Conservation (phyloP, 345 rosid species). For the Syzygium aromaticum region DNA sequence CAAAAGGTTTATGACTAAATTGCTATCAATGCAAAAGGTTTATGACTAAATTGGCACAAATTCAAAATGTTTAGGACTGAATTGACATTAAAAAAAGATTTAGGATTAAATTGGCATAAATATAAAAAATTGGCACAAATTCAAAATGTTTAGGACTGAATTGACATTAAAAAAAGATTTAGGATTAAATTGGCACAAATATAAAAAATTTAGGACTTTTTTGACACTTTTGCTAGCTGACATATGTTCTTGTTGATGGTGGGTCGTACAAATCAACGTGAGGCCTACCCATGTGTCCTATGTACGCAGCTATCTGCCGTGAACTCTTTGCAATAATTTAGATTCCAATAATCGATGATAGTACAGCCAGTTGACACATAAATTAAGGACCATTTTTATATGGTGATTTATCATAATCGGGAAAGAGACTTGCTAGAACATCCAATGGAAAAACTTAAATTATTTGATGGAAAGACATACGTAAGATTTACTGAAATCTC, state of each 20-base stretch:
- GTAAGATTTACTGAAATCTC: too few species aligned
- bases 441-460: rapidly evolving
- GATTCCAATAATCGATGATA: neutral
- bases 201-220: too few species aligned
- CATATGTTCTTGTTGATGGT: neutral
- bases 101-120: too few species aligned
- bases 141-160: too few species aligned
- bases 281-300: neutral
- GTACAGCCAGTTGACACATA: neutral
- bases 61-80: too few species aligned
- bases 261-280: neutral
- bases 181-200: too few species aligned
- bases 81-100: too few species aligned
- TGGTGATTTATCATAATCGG: neutral
- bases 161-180: too few species aligned
- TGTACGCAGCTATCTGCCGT: neutral
- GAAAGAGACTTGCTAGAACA: neutral
- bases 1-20: too few species aligned
- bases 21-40: too few species aligned
- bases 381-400: neutral
- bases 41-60: too few species aligned
- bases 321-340: neutral
- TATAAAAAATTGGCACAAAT: too few species aligned
- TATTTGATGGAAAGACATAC: neutral
- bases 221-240: neutral